Conservation (phyloP, 129 eudicot genomes). For the Solidago caesia region DNA sequence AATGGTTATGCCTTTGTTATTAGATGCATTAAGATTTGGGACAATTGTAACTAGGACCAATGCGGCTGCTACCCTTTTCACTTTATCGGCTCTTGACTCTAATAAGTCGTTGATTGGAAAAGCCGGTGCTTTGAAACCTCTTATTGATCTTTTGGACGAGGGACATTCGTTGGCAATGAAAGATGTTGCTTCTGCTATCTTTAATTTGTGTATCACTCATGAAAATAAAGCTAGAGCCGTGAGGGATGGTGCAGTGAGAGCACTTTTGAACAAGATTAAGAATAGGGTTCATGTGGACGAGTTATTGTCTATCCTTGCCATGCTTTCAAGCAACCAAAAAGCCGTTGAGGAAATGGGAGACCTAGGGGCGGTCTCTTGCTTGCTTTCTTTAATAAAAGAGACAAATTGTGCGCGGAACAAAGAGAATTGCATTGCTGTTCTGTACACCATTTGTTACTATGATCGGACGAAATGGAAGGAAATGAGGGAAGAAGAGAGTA, state of each 20-base stretch:
- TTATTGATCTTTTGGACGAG: conserved; percentile 75
- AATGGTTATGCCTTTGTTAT: conserved; percentile 59
- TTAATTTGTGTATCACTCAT: conserved; percentile 71
- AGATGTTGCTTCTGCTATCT: conserved; percentile 91
- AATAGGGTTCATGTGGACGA: conserved; percentile 65
- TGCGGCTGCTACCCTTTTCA: conserved; percentile 95
- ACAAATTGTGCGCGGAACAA: conserved; percentile 72
- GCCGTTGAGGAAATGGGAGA: conserved; percentile 89
- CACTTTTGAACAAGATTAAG: conserved; percentile 59
- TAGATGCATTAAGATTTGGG: conserved; percentile 67
- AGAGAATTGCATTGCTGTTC: conserved; percentile 79
- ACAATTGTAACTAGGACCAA: conserved; percentile 75
- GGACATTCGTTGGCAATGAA: conserved; percentile 82
- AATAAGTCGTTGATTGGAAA: conserved; percentile 81
- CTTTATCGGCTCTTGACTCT: conserved; percentile 84
- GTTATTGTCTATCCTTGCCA: conserved; percentile 78
- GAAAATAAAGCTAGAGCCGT: conserved; percentile 89
- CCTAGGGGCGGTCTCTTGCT: conserved; percentile 68
- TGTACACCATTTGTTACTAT: conserved; percentile 65
- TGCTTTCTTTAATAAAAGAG: conserved; percentile 66
- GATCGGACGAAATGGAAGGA: conserved; percentile 85
- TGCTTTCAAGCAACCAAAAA: conserved; percentile 77
- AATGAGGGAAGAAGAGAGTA: conserved; percentile 74
- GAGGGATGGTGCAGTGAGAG: conserved; percentile 77
- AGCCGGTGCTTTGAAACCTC: conserved; percentile 72